Evolutionary conservation across 805 yeast species (phyloP).

Genomic region (Suhomyces sp.): DNA sequence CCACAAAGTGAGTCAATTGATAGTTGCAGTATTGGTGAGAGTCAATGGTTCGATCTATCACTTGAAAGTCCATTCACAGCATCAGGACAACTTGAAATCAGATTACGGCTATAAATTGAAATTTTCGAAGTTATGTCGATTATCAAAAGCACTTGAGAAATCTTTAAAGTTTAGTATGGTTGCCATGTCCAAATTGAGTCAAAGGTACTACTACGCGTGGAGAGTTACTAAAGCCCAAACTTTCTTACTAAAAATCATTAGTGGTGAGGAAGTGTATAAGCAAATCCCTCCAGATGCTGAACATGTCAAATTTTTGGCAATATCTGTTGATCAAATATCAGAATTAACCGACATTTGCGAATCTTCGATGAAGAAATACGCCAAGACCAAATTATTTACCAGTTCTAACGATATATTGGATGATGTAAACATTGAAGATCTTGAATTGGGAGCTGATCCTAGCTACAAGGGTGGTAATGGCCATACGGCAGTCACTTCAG

Average conservation of each 20-base stretch:
- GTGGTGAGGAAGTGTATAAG: constrained; percentile 26
- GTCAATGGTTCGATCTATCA: constrained; percentile 21
- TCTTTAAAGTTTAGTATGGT: constrained; percentile 17
- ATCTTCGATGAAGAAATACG: constrained; percentile 21
- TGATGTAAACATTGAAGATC: constrained; percentile 5
- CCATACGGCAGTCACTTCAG: background rate
- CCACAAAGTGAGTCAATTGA: constrained; percentile 30
- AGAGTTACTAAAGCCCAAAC: constrained; percentile 60
- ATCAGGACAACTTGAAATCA: constrained; percentile 16
- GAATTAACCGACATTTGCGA: constrained; percentile 30
- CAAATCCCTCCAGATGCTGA: background rate
- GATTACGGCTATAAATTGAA: constrained; percentile 19
- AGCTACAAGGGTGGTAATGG: background rate
- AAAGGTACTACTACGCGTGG: constrained; percentile 66
- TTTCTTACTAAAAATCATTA: constrained; percentile 38
- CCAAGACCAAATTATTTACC: constrained; percentile 12
- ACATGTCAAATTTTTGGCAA: constrained; percentile 12
- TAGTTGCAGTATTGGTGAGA: constrained; percentile 24
- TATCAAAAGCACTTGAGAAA: constrained; percentile 26
- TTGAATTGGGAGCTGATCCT: background rate
- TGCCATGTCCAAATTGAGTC: constrained; percentile 41
- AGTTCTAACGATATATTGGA: constrained; percentile 4
- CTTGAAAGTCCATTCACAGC: constrained; percentile 20
- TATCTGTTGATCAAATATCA: constrained; percentile 22
- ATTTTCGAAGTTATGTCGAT: constrained; percentile 22